Evolutionary conservation across 169 alveolate genomes (phyloP), one percentile per base, ranked within the genome.

Genomic region (Plasmodium vinckei): DNA sequence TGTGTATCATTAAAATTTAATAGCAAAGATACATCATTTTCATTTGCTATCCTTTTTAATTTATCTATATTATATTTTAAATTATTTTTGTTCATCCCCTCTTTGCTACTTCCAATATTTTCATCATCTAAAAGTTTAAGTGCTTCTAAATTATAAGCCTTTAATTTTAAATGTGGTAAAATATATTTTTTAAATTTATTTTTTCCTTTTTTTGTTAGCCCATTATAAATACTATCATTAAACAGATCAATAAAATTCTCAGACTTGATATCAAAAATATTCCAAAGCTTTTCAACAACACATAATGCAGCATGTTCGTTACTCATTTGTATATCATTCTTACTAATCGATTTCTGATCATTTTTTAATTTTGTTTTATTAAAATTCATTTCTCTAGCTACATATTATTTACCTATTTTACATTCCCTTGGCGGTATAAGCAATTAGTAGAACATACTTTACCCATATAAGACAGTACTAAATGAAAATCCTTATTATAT

Each of bases 211-310:
- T 68, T 49, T 51, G 79, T 68, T 6, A 82, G 56, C 21, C 5
- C 19, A 19, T 12, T 27, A 65, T 87, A 73, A 39, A 27, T 49
- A 19, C 59, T 49, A 15, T 64, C 54, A 71, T 71, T 65, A 19
- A 87, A 70, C 56, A 87, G 51, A 27, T 87, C 88, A n/a, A 87
- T 49, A 4, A 71, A 21, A 25, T 59, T 87, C 27, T 87, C 92
- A 42, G 13, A 33, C 44, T 71, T 79, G 3, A n/a, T 46, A 10
- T 87, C 25, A 27, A 87, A 9, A 10, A 9, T n/a, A 46, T 65
- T 51, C 92, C 87, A 87, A 13, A 87, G 15, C 4, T 9, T 63
- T 15, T 10, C 64, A 75, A 23, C 33, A 21, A 33, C 69, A 21
- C 25, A 23, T 39, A 51, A 17, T 59, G 54, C 60, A 15, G 51